phyloP scores from a whole-genome alignment of 768 basidiomycete genomes.

The Rhodosporidiobolus odoratus region DNA sequence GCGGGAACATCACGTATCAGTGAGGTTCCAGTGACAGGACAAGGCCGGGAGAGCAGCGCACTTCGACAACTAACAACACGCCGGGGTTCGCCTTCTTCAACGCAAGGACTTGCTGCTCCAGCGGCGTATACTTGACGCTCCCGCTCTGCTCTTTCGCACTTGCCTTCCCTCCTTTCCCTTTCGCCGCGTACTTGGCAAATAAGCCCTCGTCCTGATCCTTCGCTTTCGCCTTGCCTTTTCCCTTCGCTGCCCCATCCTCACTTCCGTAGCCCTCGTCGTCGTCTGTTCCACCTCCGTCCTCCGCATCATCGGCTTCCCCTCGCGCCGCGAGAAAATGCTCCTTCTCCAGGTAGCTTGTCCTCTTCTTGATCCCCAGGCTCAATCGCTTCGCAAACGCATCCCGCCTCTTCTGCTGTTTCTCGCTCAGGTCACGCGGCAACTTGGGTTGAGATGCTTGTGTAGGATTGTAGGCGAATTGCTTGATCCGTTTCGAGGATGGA shows the following conservation, averaged over 20 bases:
- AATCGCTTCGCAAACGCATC: constrained; percentile 18
- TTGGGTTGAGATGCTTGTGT: not conserved
- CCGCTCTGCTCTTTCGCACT: constrained; percentile 47
- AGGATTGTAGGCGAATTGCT: constrained; percentile 2
- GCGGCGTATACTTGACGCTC: constrained; percentile 58
- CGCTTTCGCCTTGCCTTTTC: not conserved
- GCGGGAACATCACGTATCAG: too few relatives aligned
- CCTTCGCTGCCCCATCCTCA: not conserved
- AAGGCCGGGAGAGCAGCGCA: not conserved
- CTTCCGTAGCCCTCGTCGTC: not conserved
- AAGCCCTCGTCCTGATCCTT: constrained; percentile 12
- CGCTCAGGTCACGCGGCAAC: not conserved
- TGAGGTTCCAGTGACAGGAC: too few relatives aligned
- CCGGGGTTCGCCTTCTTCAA: constrained; percentile 35
- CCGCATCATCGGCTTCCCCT: constrained; percentile 39
- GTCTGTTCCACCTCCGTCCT: not conserved
- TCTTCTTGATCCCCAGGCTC: not conserved
- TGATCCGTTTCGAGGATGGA: not conserved
- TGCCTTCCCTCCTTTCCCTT: not conserved
- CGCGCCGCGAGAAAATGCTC: constrained; percentile 35
- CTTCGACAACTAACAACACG: constrained; percentile 67
- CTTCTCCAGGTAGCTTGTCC: constrained; percentile 21
- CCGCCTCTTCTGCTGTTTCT: not conserved
- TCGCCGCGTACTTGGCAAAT: constrained; percentile 30
- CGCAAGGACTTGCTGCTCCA: constrained; percentile 60